Base-by-base conservation (phyloP, 345 rosid genomes). In the Lepidium didymum region DNA sequence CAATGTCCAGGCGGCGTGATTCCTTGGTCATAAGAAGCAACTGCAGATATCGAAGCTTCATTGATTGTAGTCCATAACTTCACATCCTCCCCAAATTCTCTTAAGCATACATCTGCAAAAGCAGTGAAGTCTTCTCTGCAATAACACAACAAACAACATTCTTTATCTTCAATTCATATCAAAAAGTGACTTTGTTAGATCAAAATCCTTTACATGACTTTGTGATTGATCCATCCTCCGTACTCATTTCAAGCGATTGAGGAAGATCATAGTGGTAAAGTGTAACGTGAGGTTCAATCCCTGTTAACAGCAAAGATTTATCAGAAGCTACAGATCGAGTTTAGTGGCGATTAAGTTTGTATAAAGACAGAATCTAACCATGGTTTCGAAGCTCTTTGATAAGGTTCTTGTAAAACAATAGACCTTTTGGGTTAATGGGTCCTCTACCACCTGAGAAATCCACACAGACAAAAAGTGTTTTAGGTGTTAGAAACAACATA, bases 91-190 rank as follows among this genome's bases (percentile, higher is more conserved):
- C 97, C 96, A 29, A 91, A 89, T 75, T 89, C 92, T 53, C 78
- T 80, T 63, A 87, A 91, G 79, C 97, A 88, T 40, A 74, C 87
- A 31, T 88, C 88, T 31, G 91, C 91, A 81, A 74, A 91, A 36
- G 74, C 81, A 53, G 88, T 81, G 81, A 88, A 91, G 69, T 91
- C 97, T 45, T 81, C 69, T 78, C 96, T 88, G 86, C 86, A 81
- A 53, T 45, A 45, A 14, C 47, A 43, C n/a, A 14, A 43, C 14
- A 23, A 34, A 43, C 31, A 51, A 47, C 12, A 35, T 13, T 12
- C 1, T 7, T 35, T 21, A 3, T 40, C 11, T 11, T 21, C 21
- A 53, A 15, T 7, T 43, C 21, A 18, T 10, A 21, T 2, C 4
- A 35, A 6, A 33, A 41, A 41, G 10, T 27, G 25, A 40, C 41